phyloP scores from a whole-genome alignment of 495 filamentous ascomycete genomes.

The Mytilinidion resinicola region DNA sequence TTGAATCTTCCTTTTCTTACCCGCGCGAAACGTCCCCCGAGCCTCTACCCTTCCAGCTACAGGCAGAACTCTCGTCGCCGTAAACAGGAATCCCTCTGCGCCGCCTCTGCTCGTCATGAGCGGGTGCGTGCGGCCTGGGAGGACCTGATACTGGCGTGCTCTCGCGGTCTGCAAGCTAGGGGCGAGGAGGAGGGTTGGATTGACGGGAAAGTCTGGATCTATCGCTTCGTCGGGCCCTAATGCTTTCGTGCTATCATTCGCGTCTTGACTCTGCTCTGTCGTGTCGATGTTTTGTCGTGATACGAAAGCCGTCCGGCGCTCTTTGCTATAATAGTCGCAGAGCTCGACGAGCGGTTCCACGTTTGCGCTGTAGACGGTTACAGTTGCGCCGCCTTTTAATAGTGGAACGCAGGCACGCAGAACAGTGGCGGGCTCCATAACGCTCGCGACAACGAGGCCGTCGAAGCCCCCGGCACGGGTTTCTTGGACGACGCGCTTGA shows the following conservation, averaged over 20 bases:
- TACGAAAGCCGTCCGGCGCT: slow-evolving; percentile 67
- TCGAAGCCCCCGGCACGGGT: slow-evolving; percentile 71
- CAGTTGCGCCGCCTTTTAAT: slow-evolving; percentile 71
- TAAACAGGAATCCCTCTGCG: slow-evolving; percentile 85
- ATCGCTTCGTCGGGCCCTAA: slow-evolving; percentile 33
- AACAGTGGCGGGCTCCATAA: slow-evolving; percentile 73
- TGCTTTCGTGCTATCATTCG: neutral
- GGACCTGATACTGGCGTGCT: slow-evolving; percentile 75
- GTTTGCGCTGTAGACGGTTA: slow-evolving; percentile 75
- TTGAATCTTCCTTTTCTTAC: slow-evolving; percentile 49
- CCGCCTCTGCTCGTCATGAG: slow-evolving; percentile 84
- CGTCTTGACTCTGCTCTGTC: slow-evolving; percentile 5
- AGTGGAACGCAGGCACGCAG: slow-evolving; percentile 68
- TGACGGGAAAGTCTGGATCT: slow-evolving; percentile 67
- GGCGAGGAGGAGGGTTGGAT: slow-evolving; percentile 75
- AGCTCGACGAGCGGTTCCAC: slow-evolving; percentile 70
- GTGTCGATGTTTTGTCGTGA: slow-evolving; percentile 3
- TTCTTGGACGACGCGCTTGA: slow-evolving; percentile 60
- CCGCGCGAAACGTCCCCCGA: slow-evolving; percentile 56
- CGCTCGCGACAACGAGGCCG: slow-evolving; percentile 71
- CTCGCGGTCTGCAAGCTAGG: slow-evolving; percentile 72
- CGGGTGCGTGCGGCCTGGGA: slow-evolving; percentile 89
- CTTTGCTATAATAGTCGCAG: slow-evolving; percentile 72
- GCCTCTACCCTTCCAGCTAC: slow-evolving; percentile 71
- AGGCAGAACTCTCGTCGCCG: slow-evolving; percentile 72